A percentile compares a stretch with the other conserved stretches of the same genome.
Conservation (phyloP, 306 rosid genomes). For the Dryas octopetala region DNA sequence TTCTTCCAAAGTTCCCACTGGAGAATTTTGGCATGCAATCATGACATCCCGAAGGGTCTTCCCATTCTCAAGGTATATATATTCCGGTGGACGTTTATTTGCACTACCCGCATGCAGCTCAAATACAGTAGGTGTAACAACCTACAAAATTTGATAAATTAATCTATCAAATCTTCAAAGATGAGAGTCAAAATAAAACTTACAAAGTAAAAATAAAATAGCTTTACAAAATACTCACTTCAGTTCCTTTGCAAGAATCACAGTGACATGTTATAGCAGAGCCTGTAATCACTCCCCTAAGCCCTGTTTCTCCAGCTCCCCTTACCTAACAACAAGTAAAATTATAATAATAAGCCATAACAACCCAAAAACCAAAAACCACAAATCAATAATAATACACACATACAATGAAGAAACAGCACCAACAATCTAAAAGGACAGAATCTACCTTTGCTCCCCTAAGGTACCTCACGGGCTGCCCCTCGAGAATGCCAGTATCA, state of each 20-base stretch:
- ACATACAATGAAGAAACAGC: conserved; percentile 5
- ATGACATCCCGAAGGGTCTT: conserved; percentile 75
- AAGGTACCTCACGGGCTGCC: conserved; percentile 60
- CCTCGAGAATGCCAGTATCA: conserved; percentile 81
- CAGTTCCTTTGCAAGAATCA: conserved; percentile 52
- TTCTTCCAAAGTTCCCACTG: conserved; percentile 54
- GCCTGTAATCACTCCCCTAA: conserved; percentile 64
- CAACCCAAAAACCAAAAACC: not conserved
- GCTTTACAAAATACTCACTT: conserved; percentile 43
- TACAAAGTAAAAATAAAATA: conserved; percentile 6
- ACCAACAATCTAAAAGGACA: not conserved
- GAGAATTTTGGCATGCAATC: conserved; percentile 47
- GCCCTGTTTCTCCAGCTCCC: conserved; percentile 49
- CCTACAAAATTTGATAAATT: conserved; percentile 42
- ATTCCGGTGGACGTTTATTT: conserved; percentile 82
- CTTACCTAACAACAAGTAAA: conserved; percentile 44
- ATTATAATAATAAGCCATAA: not conserved
- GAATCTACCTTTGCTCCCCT: conserved; percentile 65
- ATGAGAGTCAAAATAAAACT: not conserved
- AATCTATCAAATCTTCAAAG: conserved; percentile 4
- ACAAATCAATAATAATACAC: conserved; percentile 5
- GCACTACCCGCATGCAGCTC: conserved; percentile 92
- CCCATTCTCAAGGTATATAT: conserved; percentile 68
- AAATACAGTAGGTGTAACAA: conserved; percentile 67
- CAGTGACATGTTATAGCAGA: conserved; percentile 66